phyloP scores from a whole-genome alignment of 768 basidiomycete species.

The Calvatia gigantea region DNA sequence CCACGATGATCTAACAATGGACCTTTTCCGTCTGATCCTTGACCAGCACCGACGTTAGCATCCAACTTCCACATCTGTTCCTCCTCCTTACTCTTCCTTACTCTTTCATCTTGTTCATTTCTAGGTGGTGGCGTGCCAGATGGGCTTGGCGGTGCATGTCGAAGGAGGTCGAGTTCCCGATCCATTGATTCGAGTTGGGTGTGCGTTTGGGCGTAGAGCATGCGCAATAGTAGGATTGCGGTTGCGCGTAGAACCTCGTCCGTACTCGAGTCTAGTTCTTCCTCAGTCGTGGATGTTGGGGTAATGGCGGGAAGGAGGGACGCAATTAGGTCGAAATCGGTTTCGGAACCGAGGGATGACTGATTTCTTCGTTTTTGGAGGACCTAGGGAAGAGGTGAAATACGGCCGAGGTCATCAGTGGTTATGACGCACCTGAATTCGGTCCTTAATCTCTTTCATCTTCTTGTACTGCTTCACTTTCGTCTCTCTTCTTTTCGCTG shows the following conservation, averaged over 20 bases:
- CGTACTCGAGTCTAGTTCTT: conserved; percentile 51
- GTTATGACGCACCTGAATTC: conserved; percentile 56
- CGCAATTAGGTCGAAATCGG: conserved; percentile 61
- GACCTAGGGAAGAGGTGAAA: conserved; percentile 28
- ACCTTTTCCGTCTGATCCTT: conserved; percentile 48
- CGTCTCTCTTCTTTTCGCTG: conserved; percentile 69
- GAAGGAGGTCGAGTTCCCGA: conserved; percentile 72
- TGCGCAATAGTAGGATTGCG: conserved; percentile 65
- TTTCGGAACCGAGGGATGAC: conserved; percentile 27
- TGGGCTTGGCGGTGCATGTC: conserved; percentile 46
- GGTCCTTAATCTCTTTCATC: conserved; percentile 74
- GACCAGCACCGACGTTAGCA: conserved; percentile 31
- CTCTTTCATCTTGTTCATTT: conserved; percentile 36
- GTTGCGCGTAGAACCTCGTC: conserved; percentile 69
- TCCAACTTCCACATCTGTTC: conserved; percentile 77
- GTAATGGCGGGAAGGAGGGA: conserved; percentile 50
- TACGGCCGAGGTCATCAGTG: not conserved
- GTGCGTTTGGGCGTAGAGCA: conserved; percentile 68
- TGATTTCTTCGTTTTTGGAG: conserved; percentile 54
- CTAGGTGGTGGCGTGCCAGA: conserved; percentile 20
- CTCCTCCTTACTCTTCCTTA: conserved; percentile 29
- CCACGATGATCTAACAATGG: conserved; percentile 73
- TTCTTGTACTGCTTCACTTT: conserved; percentile 91
- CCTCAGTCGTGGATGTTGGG: conserved; percentile 13
- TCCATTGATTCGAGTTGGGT: conserved; percentile 62